Conservation (phyloP, 345 rosid species). For the Lepidium africanum region DNA sequence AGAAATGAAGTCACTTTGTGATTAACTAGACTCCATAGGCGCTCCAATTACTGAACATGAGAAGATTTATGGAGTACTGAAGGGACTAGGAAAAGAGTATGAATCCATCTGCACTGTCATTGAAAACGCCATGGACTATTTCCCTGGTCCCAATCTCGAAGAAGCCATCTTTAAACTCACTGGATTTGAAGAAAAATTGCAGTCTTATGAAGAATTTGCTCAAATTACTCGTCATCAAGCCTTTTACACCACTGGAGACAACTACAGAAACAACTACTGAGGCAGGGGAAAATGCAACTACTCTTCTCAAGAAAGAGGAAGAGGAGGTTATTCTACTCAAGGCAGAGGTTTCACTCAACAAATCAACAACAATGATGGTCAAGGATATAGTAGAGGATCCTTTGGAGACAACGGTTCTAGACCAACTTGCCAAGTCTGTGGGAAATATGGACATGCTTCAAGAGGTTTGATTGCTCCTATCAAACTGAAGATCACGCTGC, state of each 20-base stretch:
- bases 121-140: background rate
- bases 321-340: background rate
- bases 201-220: rapidly evolving
- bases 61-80: background rate
- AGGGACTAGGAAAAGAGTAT: background rate
- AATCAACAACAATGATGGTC: background rate
- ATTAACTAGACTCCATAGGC: background rate
- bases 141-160: background rate
- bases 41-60: background rate
- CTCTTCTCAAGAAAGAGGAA: too few species aligned
- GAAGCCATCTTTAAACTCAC: background rate
- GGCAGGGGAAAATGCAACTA: background rate
- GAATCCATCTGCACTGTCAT: background rate
- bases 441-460: background rate
- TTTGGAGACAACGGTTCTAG: background rate
- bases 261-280: background rate
- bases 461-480: background rate
- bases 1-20: background rate
- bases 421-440: background rate
- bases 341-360: background rate
- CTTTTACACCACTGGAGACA: background rate
- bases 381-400: too few species aligned
- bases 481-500: background rate
- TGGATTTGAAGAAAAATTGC: background rate
- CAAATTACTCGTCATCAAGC: background rate